Evolutionary conservation across 305 asterid genomes (phyloP).

Genomic region (Solanum hybrid): DNA sequence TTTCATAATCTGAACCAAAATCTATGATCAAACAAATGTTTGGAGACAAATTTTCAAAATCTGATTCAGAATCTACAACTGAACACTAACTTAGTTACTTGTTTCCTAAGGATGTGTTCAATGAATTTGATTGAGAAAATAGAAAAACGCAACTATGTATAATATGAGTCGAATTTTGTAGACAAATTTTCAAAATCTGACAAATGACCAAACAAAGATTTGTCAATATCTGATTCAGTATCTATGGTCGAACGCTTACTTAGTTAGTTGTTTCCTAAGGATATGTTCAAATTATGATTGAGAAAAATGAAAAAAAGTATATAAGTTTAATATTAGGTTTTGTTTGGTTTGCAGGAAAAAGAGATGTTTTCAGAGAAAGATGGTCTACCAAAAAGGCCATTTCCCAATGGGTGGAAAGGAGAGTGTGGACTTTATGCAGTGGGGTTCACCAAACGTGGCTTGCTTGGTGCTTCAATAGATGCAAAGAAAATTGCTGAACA

Average conservation of each 20-base stretch:
- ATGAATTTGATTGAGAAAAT: not conserved
- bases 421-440: conserved; percentile 77
- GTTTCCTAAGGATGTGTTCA: not conserved
- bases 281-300: not conserved
- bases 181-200: not conserved
- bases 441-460: conserved; percentile 97
- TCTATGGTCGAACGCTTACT: not conserved
- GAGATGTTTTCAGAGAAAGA: conserved; percentile 77
- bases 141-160: too few relatives aligned
- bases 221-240: not conserved
- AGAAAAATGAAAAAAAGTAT: not conserved
- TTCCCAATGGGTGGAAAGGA: conserved; percentile 98
- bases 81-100: not conserved
- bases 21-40: not conserved
- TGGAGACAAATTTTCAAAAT: not conserved
- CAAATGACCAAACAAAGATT: not conserved
- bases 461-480: conserved; percentile 91
- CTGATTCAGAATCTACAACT: not conserved
- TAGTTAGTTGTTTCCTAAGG: conserved; percentile 7
- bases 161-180: too few relatives aligned
- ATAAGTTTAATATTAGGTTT: not conserved
- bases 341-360: conserved; percentile 36
- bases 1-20: not conserved
- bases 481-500: conserved; percentile 77
- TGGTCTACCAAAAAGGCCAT: conserved; percentile 79